Evolutionary conservation across 345 rosid genomes (phyloP), one percentile per base, ranked within the genome.

Genomic region (Ricinus communis): DNA sequence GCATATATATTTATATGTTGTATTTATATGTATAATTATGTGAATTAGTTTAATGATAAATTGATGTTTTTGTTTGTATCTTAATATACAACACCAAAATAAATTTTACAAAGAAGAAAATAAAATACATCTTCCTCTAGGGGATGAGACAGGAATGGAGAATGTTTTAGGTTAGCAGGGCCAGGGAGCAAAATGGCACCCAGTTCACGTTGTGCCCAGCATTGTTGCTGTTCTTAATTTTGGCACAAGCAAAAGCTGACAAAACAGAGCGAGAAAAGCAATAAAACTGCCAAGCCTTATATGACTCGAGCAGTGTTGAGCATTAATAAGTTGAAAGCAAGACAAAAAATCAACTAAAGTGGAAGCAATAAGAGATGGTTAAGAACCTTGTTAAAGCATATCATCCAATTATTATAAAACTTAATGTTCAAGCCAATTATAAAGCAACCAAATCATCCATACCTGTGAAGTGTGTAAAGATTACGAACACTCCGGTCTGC

Each of bases 401-500:
- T 41, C 3, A 71, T 3, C n/a, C 28, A 71, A 71, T 27, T 25
- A 30, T 41, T 9, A 45, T 1, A 43, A 71, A 11, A 4, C 15
- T 8, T n/a, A n/a, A 36, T 3, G 22, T 8, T 54, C 24, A 69
- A 19, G 41, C 51, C 53, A 10, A 41, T 11, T 12, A 9, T 13
- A 57, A 68, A 56, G 31, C 21, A 30, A 2, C 62, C 43, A 55
- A n/a, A 21, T 15, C 5, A 46, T 12, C 38, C 55, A 59, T 79
- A 91, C 97, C 97, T 91, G 81, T 93, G 98, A 68, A 93, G 94
- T 2, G 96, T 87, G 75, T 91, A 94, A 45, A 94, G 91, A 74
- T 94, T 94, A 74, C 97, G 93, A 45, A 91, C 93, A 54, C 90
- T 90, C 86, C 87, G 87, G 85, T 94, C 93, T 55, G 97, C 91